phyloP scores from a whole-genome alignment of 2,329 filamentous ascomycete species.

The Pestalotiopsis fici region DNA sequence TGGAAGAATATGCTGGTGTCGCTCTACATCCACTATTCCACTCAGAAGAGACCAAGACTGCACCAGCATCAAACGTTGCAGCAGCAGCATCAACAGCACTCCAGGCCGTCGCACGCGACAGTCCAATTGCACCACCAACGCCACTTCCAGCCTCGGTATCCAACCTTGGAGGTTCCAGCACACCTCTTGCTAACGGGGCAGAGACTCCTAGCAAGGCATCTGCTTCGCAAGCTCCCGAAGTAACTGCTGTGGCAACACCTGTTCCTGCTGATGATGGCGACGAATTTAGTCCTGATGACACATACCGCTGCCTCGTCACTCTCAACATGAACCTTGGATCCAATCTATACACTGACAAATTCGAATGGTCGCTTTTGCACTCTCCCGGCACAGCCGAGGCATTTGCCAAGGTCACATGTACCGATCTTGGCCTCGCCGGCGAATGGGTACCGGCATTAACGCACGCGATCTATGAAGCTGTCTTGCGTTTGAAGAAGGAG shows the following conservation, averaged over 20 bases:
- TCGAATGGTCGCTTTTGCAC: conserved; percentile 95
- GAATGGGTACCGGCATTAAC: conserved; percentile 96
- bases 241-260: conserved; percentile 71
- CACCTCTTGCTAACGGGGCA: conserved; percentile 54
- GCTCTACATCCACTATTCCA: conserved; percentile 93
- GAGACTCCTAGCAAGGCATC: conserved; percentile 51
- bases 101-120: conserved; percentile 29
- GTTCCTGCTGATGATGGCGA: conserved; percentile 68
- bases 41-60: conserved; percentile 35
- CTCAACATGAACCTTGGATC: conserved; percentile 91
- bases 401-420: conserved; percentile 90
- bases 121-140: conserved; percentile 43
- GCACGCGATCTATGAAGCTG: conserved; percentile 95
- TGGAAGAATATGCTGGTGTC: conserved; percentile 94
- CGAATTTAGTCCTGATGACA: conserved; percentile 86
- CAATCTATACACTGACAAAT: conserved; percentile 92
- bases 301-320: conserved; percentile 89
- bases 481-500: conserved; percentile 91
- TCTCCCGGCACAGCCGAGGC: conserved; percentile 88
- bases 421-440: conserved; percentile 83
- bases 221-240: conserved; percentile 48
- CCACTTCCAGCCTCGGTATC: conserved; percentile 31
- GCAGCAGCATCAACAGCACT: conserved; percentile 15
- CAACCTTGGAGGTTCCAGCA: conserved; percentile 52
- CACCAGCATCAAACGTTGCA: conserved; percentile 20